Conservation (phyloP, 192 early-diverging fungal species). For the Geosiphon pyriformis region DNA sequence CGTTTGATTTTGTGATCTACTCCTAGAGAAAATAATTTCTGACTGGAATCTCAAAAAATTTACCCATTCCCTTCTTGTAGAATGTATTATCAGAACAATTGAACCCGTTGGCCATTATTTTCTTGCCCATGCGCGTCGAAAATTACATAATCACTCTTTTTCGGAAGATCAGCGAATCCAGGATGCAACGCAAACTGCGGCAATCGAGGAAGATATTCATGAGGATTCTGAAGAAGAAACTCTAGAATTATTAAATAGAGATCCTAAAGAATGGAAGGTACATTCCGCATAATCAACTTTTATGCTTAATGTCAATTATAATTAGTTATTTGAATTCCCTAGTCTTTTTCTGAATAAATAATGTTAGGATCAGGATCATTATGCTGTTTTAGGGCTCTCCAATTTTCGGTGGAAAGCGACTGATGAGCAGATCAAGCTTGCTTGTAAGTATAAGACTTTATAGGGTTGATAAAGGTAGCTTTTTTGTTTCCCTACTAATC, state of each 20-base stretch:
- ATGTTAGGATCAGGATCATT: slow-evolving; percentile 81
- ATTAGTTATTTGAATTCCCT: too few relatives aligned
- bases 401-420: slow-evolving; percentile 83
- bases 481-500: neutral
- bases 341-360: neutral
- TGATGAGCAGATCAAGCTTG: slow-evolving; percentile 90
- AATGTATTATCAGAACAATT: slow-evolving; percentile 24
- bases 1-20: too few relatives aligned
- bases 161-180: slow-evolving; percentile 52
- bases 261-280: slow-evolving; percentile 95
- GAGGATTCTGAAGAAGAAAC: slow-evolving; percentile 61
- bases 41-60: too few relatives aligned
- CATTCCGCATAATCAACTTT: neutral
- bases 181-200: slow-evolving; percentile 39
- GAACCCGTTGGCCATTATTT: slow-evolving; percentile 56
- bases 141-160: slow-evolving; percentile 55
- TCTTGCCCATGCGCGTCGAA: slow-evolving; percentile 55
- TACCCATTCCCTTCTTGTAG: too few relatives aligned
- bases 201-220: slow-evolving; percentile 30
- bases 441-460: slow-evolving; percentile 32
- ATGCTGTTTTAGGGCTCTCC: slow-evolving; percentile 89
- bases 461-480: neutral
- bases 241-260: slow-evolving; percentile 62
- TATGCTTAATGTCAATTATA: neutral
- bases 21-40: too few relatives aligned